These are phyloP conservation scores for Tuber umbilicatum DNA, from an alignment of 495 filamentous ascomycete genomes.

Conservation along the genomic window DNA sequence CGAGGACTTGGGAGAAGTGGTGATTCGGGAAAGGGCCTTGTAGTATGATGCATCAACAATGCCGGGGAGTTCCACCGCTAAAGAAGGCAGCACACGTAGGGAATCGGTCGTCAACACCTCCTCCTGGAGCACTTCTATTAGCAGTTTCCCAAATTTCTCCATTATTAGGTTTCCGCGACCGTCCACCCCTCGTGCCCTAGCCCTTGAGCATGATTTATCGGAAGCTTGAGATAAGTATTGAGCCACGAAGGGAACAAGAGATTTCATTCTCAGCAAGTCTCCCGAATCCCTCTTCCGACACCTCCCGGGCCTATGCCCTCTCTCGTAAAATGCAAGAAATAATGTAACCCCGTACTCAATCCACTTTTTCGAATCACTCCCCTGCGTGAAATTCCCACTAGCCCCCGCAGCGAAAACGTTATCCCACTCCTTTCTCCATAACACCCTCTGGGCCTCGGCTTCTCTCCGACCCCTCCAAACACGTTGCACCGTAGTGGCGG, in stretches of 20 bases:
- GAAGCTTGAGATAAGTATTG: not conserved
- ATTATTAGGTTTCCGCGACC: not conserved
- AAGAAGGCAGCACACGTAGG: constrained; percentile 20
- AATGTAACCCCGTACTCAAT: constrained; percentile 21
- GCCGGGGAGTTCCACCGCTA: constrained; percentile 17
- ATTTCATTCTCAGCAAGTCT: constrained; percentile 29
- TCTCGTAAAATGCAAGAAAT: constrained; percentile 40
- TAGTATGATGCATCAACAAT: constrained; percentile 42
- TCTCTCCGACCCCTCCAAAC: constrained; percentile 73
- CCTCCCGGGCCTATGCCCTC: constrained; percentile 11
- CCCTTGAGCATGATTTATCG: not conserved
- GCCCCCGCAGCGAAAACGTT: constrained; percentile 25
- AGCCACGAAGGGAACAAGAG: constrained; percentile 17
- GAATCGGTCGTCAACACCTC: constrained; percentile 16
- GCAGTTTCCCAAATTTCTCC: constrained; percentile 22
- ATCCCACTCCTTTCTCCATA: constrained; percentile 67
- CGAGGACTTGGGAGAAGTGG: constrained; percentile 38
- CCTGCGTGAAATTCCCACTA: not conserved
- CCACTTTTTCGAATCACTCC: constrained; percentile 33
- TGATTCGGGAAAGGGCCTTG: constrained; percentile 29
- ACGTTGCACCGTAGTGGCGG: constrained; percentile 67
- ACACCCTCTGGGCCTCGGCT: constrained; percentile 52
- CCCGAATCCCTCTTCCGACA: constrained; percentile 13
- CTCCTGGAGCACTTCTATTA: constrained; percentile 22
- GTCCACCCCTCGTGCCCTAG: constrained; percentile 14